Conservation (phyloP, 371 early-diverging fungal genomes). For the Apophysomyces trapeziformis region DNA sequence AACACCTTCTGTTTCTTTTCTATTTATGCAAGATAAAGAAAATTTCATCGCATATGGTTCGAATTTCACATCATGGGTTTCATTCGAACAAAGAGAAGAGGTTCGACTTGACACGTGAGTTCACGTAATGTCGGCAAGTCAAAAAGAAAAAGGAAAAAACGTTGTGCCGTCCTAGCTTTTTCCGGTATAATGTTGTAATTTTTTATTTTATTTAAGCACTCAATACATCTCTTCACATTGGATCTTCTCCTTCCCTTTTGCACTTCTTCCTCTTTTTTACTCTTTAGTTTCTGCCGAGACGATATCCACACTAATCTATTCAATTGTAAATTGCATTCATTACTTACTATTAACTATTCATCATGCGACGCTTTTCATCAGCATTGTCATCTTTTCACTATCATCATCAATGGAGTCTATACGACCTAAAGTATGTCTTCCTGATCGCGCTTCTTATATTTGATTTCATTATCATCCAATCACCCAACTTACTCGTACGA, state of each 20-base stretch:
- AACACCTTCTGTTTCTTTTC: background rate
- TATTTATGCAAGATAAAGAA: background rate
- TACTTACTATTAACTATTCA: background rate
- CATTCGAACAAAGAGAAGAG: background rate
- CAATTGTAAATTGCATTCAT: background rate
- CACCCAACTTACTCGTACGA: slow-evolving; percentile 26
- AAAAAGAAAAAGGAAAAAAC: background rate
- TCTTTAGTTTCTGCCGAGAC: too few relatives aligned
- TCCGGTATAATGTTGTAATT: background rate
- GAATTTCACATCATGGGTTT: slow-evolving; percentile 4
- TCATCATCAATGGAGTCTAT: slow-evolving; percentile 4
- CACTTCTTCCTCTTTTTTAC: too few relatives aligned
- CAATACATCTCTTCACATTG: background rate
- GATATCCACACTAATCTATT: too few relatives aligned
- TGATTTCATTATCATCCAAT: slow-evolving; percentile 33
- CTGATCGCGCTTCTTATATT: slow-evolving; percentile 23
- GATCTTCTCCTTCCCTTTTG: background rate
- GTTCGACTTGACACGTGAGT: background rate
- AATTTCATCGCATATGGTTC: too few relatives aligned
- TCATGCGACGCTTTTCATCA: background rate
- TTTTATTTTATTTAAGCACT: background rate
- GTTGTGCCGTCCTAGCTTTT: background rate
- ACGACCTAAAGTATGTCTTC: slow-evolving; percentile 28
- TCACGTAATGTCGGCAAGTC: background rate
- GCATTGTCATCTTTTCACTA: background rate